These are phyloP conservation scores for Prototheca stagnorum DNA, from an alignment of 163 green algal genomes.

Conservation along the genomic window DNA sequence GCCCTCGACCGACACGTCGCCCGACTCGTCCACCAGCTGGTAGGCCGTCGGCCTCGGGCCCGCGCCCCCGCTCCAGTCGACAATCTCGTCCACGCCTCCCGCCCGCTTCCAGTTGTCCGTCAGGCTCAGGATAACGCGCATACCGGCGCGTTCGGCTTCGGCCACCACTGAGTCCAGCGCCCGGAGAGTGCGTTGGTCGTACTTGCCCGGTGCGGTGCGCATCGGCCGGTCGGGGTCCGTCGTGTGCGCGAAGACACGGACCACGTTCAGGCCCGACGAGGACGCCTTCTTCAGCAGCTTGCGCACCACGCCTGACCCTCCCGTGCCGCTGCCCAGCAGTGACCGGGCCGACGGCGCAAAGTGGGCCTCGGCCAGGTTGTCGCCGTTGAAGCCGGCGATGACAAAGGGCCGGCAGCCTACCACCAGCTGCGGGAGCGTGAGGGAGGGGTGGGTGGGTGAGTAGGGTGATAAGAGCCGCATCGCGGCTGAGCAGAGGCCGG, in stretches of 20 bases:
- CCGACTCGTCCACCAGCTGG: conserved; percentile 7
- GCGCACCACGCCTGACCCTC: too few species aligned
- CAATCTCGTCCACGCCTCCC: conserved; percentile 20
- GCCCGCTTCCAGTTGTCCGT: conserved; percentile 54
- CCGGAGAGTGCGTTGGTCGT: conserved; percentile 21
- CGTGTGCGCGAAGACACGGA: conserved; percentile 38
- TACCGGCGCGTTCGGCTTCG: conserved; percentile 16
- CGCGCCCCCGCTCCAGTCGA: conserved; percentile 33
- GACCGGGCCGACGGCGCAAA: neutral
- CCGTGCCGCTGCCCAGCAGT: neutral
- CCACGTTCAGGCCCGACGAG: conserved; percentile 26
- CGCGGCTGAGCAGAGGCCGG: too few species aligned
- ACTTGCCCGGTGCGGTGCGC: conserved; percentile 19
- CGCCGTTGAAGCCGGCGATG: conserved; percentile 36
- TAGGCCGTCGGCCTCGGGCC: conserved; percentile 4
- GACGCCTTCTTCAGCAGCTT: too few species aligned
- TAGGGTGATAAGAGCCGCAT: too few species aligned
- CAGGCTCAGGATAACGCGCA: conserved; percentile 40
- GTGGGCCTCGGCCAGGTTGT: conserved; percentile 26
- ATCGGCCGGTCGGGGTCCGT: conserved; percentile 18
- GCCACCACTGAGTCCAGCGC: conserved; percentile 40
- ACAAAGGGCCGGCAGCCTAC: conserved; percentile 35
- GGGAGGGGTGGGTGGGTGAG: too few species aligned
- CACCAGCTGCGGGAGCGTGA: too few species aligned
- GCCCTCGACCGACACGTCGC: conserved; percentile 17